Evolutionary conservation across 176 grass and related monocot species (phyloP).

Genomic region (Ensete ventricosum): DNA sequence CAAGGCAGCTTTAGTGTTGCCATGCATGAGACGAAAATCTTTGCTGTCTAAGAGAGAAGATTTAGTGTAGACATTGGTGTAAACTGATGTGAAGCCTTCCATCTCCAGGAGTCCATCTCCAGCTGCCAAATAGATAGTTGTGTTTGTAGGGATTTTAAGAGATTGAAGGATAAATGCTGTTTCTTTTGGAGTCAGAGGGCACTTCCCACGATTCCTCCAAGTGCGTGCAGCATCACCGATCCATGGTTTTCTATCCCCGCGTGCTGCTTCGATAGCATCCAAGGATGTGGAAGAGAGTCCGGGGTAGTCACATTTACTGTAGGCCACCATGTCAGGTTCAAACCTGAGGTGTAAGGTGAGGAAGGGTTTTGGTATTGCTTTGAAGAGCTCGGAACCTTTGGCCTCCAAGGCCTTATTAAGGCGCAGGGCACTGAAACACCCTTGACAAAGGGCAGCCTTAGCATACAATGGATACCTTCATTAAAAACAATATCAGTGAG

Average conservation of each 20-base stretch:
- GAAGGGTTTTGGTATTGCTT: conserved; percentile 85
- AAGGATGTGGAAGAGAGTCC: conserved; percentile 56
- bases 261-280: conserved; percentile 60
- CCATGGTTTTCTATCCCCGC: conserved; percentile 55
- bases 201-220: conserved; percentile 87
- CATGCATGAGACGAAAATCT: conserved; percentile 90
- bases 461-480: conserved; percentile 65
- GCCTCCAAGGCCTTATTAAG: conserved; percentile 63
- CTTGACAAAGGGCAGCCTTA: conserved; percentile 79
- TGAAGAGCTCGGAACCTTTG: conserved; percentile 52
- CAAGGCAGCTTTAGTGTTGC: conserved; percentile 84
- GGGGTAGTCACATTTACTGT: conserved; percentile 56
- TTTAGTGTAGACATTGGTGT: conserved; percentile 69
- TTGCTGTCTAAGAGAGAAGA: conserved; percentile 49
- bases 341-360: conserved; percentile 87
- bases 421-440: conserved; percentile 69
- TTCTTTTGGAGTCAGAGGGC: conserved; percentile 83
- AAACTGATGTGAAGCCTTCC: conserved; percentile 63
- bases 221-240: conserved; percentile 49
- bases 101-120: conserved; percentile 85
- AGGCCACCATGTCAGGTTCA: conserved; percentile 96
- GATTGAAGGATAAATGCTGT: conserved; percentile 80
- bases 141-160: conserved; percentile 53
- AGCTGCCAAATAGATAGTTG: conserved; percentile 78
- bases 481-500: background rate